Percentiles rank a stretch among this genome's conserved stretches.
phyloP scores from a whole-genome alignment of 106 monocot species.

The Gastrodia elata region DNA sequence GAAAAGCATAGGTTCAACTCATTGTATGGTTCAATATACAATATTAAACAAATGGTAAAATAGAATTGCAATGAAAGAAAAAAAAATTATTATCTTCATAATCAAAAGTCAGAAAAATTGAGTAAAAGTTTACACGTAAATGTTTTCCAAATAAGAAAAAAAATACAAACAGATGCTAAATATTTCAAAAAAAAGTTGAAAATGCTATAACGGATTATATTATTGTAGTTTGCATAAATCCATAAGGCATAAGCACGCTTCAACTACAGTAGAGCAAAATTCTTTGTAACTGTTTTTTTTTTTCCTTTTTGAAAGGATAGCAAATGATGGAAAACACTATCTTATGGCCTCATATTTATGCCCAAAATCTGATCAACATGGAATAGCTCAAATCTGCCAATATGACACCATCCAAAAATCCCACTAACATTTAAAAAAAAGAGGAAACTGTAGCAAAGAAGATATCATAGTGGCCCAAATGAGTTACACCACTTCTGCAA shows the following conservation, averaged over 20 bases:
- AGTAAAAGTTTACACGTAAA: no score
- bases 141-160: no score
- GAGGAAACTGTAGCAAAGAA: neutral
- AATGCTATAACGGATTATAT: no score
- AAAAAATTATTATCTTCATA: neutral
- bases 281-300: neutral
- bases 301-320: neutral
- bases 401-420: neutral
- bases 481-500: neutral
- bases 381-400: neutral
- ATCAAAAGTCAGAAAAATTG: no score
- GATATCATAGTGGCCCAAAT: neutral
- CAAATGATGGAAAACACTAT: neutral
- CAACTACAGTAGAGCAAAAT: neutral
- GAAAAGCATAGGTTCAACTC: neutral
- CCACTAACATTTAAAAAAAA: neutral
- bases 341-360: neutral
- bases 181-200: no score
- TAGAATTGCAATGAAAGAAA: neutral
- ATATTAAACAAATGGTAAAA: neutral
- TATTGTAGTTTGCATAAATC: no score
- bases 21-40: neutral
- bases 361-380: neutral
- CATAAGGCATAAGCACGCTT: no score
- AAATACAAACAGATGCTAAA: no score